A percentile compares a stretch with the other conserved stretches of the same genome.
Conservation (phyloP, 495 filamentous ascomycete genomes). For the Tuber aestivum region DNA sequence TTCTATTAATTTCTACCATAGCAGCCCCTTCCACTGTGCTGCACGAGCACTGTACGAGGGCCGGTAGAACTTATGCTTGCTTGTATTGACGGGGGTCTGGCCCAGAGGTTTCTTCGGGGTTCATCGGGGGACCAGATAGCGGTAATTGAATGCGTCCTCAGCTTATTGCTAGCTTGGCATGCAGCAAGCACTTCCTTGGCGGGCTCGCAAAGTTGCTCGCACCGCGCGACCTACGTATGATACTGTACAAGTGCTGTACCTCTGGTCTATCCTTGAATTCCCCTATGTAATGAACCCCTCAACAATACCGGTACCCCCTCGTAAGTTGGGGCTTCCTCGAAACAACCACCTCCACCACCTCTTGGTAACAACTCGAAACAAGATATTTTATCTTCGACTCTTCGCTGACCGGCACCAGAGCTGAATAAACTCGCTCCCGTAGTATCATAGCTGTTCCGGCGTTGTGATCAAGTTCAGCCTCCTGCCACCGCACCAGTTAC, state of each 20-base stretch:
- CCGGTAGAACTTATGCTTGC: background rate
- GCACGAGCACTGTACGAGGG: background rate
- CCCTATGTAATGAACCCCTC: background rate
- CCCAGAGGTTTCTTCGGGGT: background rate
- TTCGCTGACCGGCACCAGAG: background rate
- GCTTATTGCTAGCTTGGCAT: background rate
- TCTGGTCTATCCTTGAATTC: background rate
- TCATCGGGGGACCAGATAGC: background rate
- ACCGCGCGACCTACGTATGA: background rate
- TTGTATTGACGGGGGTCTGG: background rate
- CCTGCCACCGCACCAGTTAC: slow-evolving; percentile 16
- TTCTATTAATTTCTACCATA: background rate
- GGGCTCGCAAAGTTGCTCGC: background rate
- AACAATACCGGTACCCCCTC: background rate
- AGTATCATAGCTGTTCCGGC: background rate
- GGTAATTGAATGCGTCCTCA: background rate
- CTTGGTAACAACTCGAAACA: background rate
- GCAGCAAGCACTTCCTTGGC: background rate
- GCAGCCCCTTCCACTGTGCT: background rate
- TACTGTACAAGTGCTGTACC: too few relatives aligned
- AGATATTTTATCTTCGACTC: background rate
- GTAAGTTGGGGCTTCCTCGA: background rate
- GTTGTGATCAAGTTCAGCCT: background rate
- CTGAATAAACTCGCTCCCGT: background rate
- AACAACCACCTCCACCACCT: background rate